phyloP scores from a whole-genome alignment of 2,329 filamentous ascomycete genomes.

The Microsporum canis region DNA sequence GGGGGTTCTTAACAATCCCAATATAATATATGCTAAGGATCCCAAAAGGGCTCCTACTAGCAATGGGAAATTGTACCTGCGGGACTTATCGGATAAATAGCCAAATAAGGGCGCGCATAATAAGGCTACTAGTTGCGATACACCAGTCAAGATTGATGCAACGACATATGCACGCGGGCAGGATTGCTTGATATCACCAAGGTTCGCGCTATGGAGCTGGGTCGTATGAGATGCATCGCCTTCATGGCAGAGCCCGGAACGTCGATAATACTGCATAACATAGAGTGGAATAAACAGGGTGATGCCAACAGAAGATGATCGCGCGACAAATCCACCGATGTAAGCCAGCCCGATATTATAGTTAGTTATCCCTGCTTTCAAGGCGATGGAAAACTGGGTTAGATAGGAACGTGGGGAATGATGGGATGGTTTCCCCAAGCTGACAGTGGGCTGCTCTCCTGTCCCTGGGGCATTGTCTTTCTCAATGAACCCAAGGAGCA shows the following conservation, averaged over 20 bases:
- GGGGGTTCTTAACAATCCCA: conserved; percentile 66
- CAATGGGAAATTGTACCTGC: conserved; percentile 60
- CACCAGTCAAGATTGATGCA: conserved; percentile 74
- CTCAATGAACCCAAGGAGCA: background rate
- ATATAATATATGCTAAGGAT: conserved; percentile 62
- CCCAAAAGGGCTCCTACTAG: conserved; percentile 61
- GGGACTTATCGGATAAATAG: conserved; percentile 60
- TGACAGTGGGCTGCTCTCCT: background rate
- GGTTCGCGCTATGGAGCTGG: conserved; percentile 16
- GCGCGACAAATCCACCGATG: conserved; percentile 84
- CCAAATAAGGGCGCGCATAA: conserved; percentile 80
- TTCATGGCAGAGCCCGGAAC: conserved; percentile 57
- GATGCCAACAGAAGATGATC: conserved; percentile 88
- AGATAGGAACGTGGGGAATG: conserved; percentile 25
- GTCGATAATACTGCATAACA: conserved; percentile 81
- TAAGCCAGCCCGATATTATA: conserved; percentile 76
- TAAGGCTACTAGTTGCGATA: conserved; percentile 76
- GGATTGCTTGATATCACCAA: conserved; percentile 63
- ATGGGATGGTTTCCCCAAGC: background rate
- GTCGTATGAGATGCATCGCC: conserved; percentile 19
- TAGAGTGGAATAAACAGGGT: conserved; percentile 89
- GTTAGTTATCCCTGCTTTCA: conserved; percentile 62
- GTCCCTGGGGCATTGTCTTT: background rate
- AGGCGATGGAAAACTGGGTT: conserved; percentile 49
- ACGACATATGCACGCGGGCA: conserved; percentile 81